A percentile compares a stretch with the other conserved stretches of the same genome.
These are phyloP conservation scores for Cercospora zeae-maydis DNA, from an alignment of 2,329 filamentous ascomycete species.

Conservation along the genomic window DNA sequence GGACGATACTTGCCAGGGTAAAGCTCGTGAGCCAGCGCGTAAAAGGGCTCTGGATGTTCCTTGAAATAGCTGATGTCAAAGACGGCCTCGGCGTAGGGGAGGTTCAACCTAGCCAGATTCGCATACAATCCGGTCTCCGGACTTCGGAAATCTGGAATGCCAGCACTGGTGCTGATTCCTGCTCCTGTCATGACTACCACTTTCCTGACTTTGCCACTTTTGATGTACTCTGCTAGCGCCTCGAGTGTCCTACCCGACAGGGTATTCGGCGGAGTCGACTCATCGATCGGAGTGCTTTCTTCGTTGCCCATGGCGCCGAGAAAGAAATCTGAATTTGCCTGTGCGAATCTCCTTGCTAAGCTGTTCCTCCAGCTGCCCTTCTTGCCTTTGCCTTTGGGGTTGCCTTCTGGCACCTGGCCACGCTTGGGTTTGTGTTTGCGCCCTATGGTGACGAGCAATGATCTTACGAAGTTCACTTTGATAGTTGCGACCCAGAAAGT, in stretches of 20 bases:
- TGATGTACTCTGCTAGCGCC: slow-evolving; percentile 77
- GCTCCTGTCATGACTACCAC: slow-evolving; percentile 91
- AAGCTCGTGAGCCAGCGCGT: slow-evolving; percentile 83
- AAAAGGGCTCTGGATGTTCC: slow-evolving; percentile 81
- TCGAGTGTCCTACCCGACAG: slow-evolving; percentile 67
- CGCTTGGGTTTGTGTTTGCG: slow-evolving; percentile 48
- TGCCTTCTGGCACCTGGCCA: slow-evolving; percentile 32
- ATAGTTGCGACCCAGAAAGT: not conserved
- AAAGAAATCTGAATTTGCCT: slow-evolving; percentile 17
- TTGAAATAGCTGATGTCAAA: slow-evolving; percentile 92
- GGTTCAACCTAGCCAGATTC: slow-evolving; percentile 78
- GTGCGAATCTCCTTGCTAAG: slow-evolving; percentile 8
- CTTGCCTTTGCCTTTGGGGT: slow-evolving; percentile 27
- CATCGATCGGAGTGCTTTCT: slow-evolving; percentile 63
- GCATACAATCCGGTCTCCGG: slow-evolving; percentile 91
- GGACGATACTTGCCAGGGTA: slow-evolving; percentile 87
- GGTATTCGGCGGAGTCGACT: slow-evolving; percentile 60
- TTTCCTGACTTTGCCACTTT: slow-evolving; percentile 60
- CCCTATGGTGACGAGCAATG: slow-evolving; percentile 46
- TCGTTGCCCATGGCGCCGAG: slow-evolving; percentile 77
- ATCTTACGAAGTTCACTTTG: slow-evolving; percentile 14
- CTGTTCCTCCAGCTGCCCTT: slow-evolving; percentile 25
- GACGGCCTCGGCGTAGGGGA: slow-evolving; percentile 87
- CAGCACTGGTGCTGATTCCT: slow-evolving; percentile 71
- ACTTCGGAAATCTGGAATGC: slow-evolving; percentile 90